Conservation (phyloP, 169 alveolate genomes). For the Plasmodium malariae region DNA sequence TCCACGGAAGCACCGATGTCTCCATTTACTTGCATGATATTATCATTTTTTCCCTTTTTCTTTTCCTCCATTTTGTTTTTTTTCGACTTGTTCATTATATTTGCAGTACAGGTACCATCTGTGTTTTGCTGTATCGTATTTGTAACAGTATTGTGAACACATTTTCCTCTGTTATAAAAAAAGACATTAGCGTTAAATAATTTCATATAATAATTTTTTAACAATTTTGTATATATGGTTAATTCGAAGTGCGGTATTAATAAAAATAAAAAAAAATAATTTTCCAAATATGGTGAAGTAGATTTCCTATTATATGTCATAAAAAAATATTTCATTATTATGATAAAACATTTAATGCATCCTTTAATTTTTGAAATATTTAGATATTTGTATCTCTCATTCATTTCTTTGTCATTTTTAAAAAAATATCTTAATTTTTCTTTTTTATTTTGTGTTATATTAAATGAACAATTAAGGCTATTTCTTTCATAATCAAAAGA, state of each 20-base stretch:
- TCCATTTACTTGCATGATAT: neutral
- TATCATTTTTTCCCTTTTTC: neutral
- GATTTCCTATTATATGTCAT: neutral
- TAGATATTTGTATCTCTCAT: constrained; percentile 17
- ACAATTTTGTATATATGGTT: constrained; percentile 7
- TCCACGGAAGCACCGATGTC: too few species aligned
- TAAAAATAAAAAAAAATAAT: constrained; percentile 11
- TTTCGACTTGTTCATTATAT: neutral
- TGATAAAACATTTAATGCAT: constrained; percentile 17
- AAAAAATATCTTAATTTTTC: constrained; percentile 38
- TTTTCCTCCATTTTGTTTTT: neutral
- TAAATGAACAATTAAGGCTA: neutral
- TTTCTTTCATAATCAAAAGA: constrained; percentile 5
- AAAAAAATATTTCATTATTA: constrained; percentile 15
- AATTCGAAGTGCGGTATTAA: constrained; percentile 67
- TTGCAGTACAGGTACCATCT: neutral
- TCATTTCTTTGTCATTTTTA: constrained; percentile 12
- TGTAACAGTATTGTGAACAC: too few species aligned
- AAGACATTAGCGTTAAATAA: neutral
- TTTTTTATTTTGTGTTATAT: constrained; percentile 19
- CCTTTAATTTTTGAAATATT: constrained; percentile 51
- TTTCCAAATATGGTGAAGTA: neutral
- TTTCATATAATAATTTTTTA: constrained; percentile 9
- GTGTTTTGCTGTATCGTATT: too few species aligned
- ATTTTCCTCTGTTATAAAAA: neutral